Conservation (phyloP, 176 grass and related monocot species). For the Areca catechu region DNA sequence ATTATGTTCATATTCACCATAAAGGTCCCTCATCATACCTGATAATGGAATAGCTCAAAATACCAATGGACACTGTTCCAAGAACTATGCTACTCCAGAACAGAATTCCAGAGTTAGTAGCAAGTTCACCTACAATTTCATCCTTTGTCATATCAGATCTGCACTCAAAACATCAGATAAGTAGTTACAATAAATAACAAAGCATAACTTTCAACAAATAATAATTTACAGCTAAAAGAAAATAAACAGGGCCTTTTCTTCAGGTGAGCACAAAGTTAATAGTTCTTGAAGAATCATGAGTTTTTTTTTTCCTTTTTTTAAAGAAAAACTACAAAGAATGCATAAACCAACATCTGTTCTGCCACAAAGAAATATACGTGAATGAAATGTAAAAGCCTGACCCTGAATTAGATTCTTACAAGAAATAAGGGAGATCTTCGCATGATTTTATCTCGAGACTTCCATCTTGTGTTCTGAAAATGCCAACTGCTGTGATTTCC, state of each 20-base stretch:
- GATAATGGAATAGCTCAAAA: conserved; percentile 61
- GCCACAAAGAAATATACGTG: no score
- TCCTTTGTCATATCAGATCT: conserved; percentile 87
- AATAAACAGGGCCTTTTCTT: no score
- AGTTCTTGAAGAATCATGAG: no score
- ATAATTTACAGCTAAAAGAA: no score
- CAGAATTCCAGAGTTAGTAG: conserved; percentile 28
- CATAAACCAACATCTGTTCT: no score
- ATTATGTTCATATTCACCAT: no score
- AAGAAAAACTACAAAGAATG: no score
- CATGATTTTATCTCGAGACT: conserved; percentile 54
- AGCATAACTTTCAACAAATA: no score
- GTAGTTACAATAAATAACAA: not conserved
- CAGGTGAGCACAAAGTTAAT: not conserved
- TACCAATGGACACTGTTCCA: conserved; percentile 61
- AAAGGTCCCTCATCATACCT: conserved; percentile 37
- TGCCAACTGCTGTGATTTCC: conserved; percentile 79
- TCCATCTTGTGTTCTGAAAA: conserved; percentile 33
- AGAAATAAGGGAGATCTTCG: conserved; percentile 76
- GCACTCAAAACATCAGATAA: conserved; percentile 20
- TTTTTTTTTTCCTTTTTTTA: no score
- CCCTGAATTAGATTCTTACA: conserved; percentile 44
- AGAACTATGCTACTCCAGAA: conserved; percentile 74
- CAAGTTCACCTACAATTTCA: conserved; percentile 64
- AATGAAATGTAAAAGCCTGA: no score